Percentiles rank a stretch among this genome's conserved stretches.
These are phyloP conservation scores for Stemphylium vesicarium DNA, from an alignment of 2,329 filamentous ascomycete genomes.

Conservation along the genomic window DNA sequence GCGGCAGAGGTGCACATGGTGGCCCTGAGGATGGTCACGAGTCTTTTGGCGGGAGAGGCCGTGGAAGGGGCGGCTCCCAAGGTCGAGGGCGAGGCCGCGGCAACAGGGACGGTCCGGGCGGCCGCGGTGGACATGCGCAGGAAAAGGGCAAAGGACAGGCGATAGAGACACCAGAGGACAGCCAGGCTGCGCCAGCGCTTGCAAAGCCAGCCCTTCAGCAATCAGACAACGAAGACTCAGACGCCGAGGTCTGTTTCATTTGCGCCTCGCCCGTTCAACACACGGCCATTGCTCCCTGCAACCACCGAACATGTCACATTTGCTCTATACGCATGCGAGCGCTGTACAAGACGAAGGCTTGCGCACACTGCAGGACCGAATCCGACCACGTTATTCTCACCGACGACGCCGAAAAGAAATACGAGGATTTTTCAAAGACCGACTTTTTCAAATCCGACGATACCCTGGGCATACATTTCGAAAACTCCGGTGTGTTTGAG, in stretches of 20 bases:
- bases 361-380: constrained; percentile 89
- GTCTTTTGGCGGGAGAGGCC: constrained; percentile 31
- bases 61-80: constrained; percentile 45
- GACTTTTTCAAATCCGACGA: constrained; percentile 82
- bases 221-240: constrained; percentile 47
- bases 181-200: constrained; percentile 4
- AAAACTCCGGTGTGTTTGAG: constrained; percentile 85
- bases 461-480: constrained; percentile 90
- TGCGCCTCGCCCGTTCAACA: constrained; percentile 91
- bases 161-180: constrained; percentile 14
- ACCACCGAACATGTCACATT: constrained; percentile 96
- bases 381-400: constrained; percentile 89
- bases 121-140: constrained; percentile 28
- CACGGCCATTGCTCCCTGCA: constrained; percentile 89
- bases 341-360: constrained; percentile 94
- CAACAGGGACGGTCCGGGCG: constrained; percentile 43
- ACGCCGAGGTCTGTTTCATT: constrained; percentile 89
- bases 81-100: constrained; percentile 40
- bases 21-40: constrained; percentile 30
- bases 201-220: constrained; percentile 7
- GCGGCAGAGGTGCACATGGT: constrained; percentile 33
- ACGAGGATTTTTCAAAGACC: constrained; percentile 75
- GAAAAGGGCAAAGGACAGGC: constrained; percentile 40
- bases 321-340: constrained; percentile 90
- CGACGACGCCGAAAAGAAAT: constrained; percentile 80